Percentiles rank a stretch among this genome's conserved stretches.
phyloP scores from a whole-genome alignment of 2,329 filamentous ascomycete genomes.

The Onygenales sp. region DNA sequence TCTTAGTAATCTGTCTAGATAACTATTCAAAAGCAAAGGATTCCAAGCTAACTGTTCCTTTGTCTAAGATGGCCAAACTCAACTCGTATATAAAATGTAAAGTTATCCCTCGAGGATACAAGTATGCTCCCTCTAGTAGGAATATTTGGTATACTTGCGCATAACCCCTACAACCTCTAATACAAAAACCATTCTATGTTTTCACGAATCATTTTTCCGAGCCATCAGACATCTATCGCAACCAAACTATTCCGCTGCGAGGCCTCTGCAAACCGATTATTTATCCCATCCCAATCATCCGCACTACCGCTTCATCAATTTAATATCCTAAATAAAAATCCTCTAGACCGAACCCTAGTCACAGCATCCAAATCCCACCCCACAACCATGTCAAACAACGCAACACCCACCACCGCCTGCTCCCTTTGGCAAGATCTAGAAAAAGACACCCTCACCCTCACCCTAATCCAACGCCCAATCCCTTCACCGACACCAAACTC shows the following conservation, averaged over 20 bases:
- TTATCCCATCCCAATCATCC: neutral
- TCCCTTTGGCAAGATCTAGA: slow-evolving; percentile 8
- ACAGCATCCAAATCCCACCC: neutral
- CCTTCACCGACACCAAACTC: slow-evolving; percentile 16
- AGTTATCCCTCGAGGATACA: no score
- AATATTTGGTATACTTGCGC: no score
- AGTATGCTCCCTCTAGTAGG: no score
- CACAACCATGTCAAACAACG: neutral
- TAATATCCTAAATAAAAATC: neutral
- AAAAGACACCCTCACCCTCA: slow-evolving; percentile 5
- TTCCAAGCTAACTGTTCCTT: no score
- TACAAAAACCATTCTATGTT: neutral
- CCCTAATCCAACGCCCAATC: slow-evolving; percentile 5
- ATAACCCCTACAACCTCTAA: no score
- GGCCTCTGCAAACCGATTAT: neutral
- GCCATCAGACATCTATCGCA: neutral
- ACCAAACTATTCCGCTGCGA: neutral
- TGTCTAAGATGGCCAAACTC: no score
- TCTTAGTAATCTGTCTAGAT: neutral
- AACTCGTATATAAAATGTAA: no score
- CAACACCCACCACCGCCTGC: slow-evolving; percentile 2
- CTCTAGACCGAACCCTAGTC: neutral
- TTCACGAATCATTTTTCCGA: neutral
- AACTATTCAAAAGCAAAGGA: no score
- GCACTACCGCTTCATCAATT: neutral